phyloP scores from a whole-genome alignment of 345 rosid genomes.

The Euclidium syriacum region DNA sequence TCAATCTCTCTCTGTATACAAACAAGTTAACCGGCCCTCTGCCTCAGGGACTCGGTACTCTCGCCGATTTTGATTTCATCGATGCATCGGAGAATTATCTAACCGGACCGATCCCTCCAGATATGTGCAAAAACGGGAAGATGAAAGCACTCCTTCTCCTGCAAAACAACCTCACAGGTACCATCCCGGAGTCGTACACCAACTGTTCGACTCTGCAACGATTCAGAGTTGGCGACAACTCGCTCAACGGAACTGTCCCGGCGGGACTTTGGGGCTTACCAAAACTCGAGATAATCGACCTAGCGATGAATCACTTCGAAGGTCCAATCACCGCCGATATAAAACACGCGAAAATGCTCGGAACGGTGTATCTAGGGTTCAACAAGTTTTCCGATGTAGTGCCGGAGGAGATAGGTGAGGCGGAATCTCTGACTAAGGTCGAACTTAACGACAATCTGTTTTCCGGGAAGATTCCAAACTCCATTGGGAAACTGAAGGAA shows the following conservation, averaged over 20 bases:
- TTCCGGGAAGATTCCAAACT: conserved; percentile 53
- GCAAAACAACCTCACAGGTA: conserved; percentile 68
- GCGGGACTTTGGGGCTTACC: conserved; percentile 87
- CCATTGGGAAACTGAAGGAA: conserved; percentile 46
- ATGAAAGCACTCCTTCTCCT: conserved; percentile 63
- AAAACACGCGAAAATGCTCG: conserved; percentile 47
- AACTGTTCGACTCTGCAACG: conserved; percentile 52
- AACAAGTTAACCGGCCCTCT: conserved; percentile 66
- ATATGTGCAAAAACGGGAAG: conserved; percentile 80
- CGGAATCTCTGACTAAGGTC: conserved; percentile 37
- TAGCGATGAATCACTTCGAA: conserved; percentile 47
- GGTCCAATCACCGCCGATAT: conserved; percentile 60
- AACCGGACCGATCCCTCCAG: conserved; percentile 73
- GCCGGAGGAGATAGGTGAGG: conserved; percentile 58
- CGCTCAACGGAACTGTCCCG: conserved; percentile 64
- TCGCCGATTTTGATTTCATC: conserved; percentile 61
- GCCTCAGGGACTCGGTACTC: conserved; percentile 66
- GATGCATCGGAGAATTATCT: conserved; percentile 78
- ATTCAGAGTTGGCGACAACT: conserved; percentile 69
- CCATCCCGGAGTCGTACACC: conserved; percentile 61
- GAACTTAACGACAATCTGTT: conserved; percentile 56
- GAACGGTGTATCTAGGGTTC: conserved; percentile 38
- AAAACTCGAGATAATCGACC: conserved; percentile 49
- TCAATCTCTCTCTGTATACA: conserved; percentile 60
- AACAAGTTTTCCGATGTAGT: conserved; percentile 67